Conservation (phyloP, 2,329 filamentous ascomycete genomes). For the Clarireedia hainanense region DNA sequence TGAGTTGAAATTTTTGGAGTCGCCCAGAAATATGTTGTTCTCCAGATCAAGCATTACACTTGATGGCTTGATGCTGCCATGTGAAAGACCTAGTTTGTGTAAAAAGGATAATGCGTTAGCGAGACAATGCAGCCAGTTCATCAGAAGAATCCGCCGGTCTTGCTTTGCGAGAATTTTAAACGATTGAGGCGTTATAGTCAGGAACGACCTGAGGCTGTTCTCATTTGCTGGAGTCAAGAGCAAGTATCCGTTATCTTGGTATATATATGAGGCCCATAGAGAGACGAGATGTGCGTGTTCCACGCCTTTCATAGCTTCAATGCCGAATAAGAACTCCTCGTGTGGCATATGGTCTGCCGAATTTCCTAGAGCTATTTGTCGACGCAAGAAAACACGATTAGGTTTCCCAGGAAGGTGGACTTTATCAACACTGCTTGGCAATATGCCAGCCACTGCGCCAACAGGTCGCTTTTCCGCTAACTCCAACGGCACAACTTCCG, state of each 20-base stretch:
- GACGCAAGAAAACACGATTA: conserved; percentile 48
- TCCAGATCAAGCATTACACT: conserved; percentile 59
- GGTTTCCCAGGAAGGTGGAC: conserved; percentile 57
- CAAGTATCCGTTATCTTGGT: conserved; percentile 55
- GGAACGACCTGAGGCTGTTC: conserved; percentile 58
- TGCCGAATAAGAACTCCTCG: conserved; percentile 52
- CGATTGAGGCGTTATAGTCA: conserved; percentile 53
- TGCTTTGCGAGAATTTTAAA: conserved; percentile 56
- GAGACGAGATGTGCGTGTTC: conserved; percentile 64
- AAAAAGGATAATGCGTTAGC: conserved; percentile 58
- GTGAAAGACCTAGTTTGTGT: conserved; percentile 55
- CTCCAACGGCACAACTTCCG: conserved; percentile 63
- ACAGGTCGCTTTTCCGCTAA: conserved; percentile 49
- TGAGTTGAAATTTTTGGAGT: conserved; percentile 44
- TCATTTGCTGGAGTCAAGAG: conserved; percentile 61
- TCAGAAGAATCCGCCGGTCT: conserved; percentile 49
- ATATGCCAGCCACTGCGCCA: conserved; percentile 34
- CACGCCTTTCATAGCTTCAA: conserved; percentile 49
- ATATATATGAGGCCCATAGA: conserved; percentile 63
- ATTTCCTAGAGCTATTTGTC: conserved; percentile 46
- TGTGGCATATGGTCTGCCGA: conserved; percentile 37
- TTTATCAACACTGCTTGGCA: conserved; percentile 41
- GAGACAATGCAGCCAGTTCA: conserved; percentile 71
- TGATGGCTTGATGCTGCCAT: conserved; percentile 63
- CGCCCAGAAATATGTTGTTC: conserved; percentile 60